phyloP scores from a whole-genome alignment of 306 rosid species.

The Castanospermum australe region DNA sequence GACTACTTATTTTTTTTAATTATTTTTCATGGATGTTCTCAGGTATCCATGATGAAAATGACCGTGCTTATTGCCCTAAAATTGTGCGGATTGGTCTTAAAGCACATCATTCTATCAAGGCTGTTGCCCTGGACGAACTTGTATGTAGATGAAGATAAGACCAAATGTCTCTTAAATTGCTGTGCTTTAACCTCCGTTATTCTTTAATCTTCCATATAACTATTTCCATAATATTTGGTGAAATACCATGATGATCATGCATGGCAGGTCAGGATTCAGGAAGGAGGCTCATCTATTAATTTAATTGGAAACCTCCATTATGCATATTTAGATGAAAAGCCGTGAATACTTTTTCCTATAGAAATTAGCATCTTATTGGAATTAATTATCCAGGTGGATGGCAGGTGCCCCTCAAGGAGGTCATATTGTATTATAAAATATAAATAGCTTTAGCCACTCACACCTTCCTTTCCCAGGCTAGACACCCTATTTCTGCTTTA shows the following conservation, averaged over 20 bases:
- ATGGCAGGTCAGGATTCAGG: not conserved
- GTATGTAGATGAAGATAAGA: constrained; percentile 50
- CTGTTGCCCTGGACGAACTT: constrained; percentile 78
- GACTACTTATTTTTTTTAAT: constrained; percentile 9
- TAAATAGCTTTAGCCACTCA: not conserved
- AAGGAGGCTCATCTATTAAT: not conserved
- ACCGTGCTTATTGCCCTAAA: constrained; percentile 73
- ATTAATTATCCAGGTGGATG: constrained; percentile 6
- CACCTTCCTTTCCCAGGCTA: not conserved
- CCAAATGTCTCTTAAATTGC: constrained; percentile 14
- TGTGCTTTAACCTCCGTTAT: not conserved
- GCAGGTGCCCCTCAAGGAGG: not conserved
- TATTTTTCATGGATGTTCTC: constrained; percentile 28
- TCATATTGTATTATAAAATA: constrained; percentile 18
- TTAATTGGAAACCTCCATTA: constrained; percentile 6
- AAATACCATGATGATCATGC: constrained; percentile 20
- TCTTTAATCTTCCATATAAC: constrained; percentile 14
- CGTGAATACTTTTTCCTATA: not conserved
- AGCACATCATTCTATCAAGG: constrained; percentile 86
- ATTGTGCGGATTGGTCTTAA: constrained; percentile 88
- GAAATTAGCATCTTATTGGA: not conserved
- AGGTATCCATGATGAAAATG: constrained; percentile 94
- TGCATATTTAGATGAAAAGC: constrained; percentile 10
- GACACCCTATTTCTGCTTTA: not conserved
- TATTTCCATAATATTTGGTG: constrained; percentile 11